Evolutionary conservation across 768 basidiomycete genomes (phyloP).

Genomic region (Leucosporidium creatinivorum): DNA sequence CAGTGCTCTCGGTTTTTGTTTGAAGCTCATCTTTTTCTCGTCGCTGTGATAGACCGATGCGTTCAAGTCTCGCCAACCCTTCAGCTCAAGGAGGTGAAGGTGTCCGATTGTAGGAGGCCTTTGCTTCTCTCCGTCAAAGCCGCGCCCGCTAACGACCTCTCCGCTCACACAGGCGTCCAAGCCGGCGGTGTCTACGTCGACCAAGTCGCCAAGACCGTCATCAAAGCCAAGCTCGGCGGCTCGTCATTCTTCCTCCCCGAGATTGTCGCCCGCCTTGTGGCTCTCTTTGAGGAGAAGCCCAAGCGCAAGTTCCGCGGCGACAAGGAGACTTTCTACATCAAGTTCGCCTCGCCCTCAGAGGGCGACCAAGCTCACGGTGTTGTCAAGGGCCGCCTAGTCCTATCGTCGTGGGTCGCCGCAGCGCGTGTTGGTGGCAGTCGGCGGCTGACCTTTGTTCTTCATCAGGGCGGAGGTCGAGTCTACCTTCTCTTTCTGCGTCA

Average conservation of each 20-base stretch:
- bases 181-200: constrained; percentile 1
- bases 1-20: no score
- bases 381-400: no score
- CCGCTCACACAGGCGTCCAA: neutral
- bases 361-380: no score
- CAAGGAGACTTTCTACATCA: no score
- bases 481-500: neutral
- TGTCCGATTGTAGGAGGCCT: neutral
- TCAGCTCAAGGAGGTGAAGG: neutral
- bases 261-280: neutral
- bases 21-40: no score
- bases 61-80: neutral
- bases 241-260: neutral
- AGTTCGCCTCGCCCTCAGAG: no score
- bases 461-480: neutral
- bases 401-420: neutral
- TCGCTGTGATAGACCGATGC: neutral
- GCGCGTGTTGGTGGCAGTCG: no score
- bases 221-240: neutral
- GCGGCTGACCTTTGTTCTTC: no score
- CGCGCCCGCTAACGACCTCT: no score
- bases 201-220: neutral
- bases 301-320: neutral
- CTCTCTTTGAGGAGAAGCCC: neutral
- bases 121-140: no score